Base-by-base conservation (phyloP, 1,139 yeast genomes). In the Suhomyces guaymorum region DNA sequence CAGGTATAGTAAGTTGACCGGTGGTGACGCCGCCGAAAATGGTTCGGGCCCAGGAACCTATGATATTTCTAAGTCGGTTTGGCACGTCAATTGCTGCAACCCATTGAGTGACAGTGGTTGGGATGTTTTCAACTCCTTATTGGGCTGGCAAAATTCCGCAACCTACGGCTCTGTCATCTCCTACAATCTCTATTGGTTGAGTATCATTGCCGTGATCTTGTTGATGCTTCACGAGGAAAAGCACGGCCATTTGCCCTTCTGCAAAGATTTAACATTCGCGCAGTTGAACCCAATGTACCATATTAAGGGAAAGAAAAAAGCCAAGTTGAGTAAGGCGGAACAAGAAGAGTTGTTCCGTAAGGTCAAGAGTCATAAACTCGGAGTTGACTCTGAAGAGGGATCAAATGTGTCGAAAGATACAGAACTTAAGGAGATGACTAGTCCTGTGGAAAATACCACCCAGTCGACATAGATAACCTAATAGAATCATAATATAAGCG, bases 71-170 rank as follows among this genome's bases (percentile, higher is more conserved):
- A 78, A 75, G 42, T 73, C 84, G 11, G 86, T 90, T 2, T 90
- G 97, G 97, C 97, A 90, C 64, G 97, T 90, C 26, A 89, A 90
- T 66, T 90, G 97, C 62, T 90, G 97, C 66, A 88, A 88, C 59
- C 96, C 97, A 13, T 80, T 83, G 47, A 82, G 75, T 28, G 95
- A 85, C 56, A 90, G 90, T 24, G 92, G 95, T 44, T 90, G 96
- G 96, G 88, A 87, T 82, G 73, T 90, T 24, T 75, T 89, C 57
- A 89, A 92, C 49, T 97, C 97, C 11, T 47, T 54, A 37, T 53
- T 54, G 41, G 58, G 58, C 22, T 55, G 59, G 59, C 58, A 55
- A 39, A 55, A 55, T 41, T 50, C 59, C 9, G 58, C 59, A 16
- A 53, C 59, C 13, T 49, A 51, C 31, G 59, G 57, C 12, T 51